A percentile compares a stretch with the other conserved stretches of the same genome.
phyloP scores from a whole-genome alignment of 2,329 filamentous ascomycete species.

The Colletotrichum tamarilloi region DNA sequence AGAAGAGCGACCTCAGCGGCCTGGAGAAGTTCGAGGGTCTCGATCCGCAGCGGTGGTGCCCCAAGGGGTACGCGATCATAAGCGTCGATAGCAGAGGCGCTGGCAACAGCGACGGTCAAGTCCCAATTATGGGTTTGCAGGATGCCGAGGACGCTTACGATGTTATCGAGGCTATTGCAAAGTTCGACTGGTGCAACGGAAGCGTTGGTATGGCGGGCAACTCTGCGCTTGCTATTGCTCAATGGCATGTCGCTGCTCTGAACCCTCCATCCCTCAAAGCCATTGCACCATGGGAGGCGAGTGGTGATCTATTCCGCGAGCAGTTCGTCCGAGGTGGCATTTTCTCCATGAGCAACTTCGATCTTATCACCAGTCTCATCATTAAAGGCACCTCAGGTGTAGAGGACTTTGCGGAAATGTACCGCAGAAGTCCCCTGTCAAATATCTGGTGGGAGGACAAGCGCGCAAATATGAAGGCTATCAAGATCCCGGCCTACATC shows the following conservation, averaged over 20 bases:
- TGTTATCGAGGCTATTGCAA: constrained; percentile 42
- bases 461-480: constrained; percentile 47
- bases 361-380: constrained; percentile 52
- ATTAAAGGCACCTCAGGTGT: constrained; percentile 46
- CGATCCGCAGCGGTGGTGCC: constrained; percentile 43
- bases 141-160: constrained; percentile 44
- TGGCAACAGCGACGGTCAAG: constrained; percentile 40
- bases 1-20: constrained; percentile 36
- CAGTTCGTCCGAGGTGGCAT: constrained; percentile 55
- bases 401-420: constrained; percentile 56
- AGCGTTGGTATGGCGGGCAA: constrained; percentile 47
- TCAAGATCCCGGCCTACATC: constrained; percentile 49
- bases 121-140: constrained; percentile 42
- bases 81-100: constrained; percentile 48
- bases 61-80: constrained; percentile 47
- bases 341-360: constrained; percentile 53
- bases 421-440: constrained; percentile 44
- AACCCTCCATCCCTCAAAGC: constrained; percentile 38
- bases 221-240: constrained; percentile 41
- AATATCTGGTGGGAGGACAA: constrained; percentile 53
- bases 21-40: constrained; percentile 42
- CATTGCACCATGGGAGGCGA: constrained; percentile 55
- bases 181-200: constrained; percentile 45
- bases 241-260: constrained; percentile 39
- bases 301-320: constrained; percentile 58